Evolutionary conservation across 768 basidiomycete genomes (phyloP).

Genomic region (Russula sp.): DNA sequence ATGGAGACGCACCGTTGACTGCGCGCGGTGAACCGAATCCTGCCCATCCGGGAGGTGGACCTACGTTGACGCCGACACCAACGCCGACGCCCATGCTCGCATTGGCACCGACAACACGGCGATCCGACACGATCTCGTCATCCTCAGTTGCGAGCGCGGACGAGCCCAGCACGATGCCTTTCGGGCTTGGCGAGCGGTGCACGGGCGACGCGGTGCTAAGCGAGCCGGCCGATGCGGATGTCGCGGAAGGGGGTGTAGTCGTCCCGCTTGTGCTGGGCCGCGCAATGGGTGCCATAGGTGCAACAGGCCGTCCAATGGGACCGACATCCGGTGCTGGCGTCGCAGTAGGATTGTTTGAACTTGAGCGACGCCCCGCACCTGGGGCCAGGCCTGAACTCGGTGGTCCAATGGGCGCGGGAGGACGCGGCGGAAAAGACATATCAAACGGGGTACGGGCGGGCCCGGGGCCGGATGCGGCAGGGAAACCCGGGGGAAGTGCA

Average conservation of each 20-base stretch:
- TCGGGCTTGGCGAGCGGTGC: slow-evolving; percentile 50
- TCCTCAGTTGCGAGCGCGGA: slow-evolving; percentile 76
- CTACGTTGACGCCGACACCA: slow-evolving; percentile 6
- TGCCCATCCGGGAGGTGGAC: slow-evolving; percentile 21
- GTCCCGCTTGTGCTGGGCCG: slow-evolving; percentile 48
- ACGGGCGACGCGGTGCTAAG: slow-evolving; percentile 49
- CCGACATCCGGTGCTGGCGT: slow-evolving; percentile 42
- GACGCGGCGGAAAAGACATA: slow-evolving; percentile 44
- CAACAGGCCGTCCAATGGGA: slow-evolving; percentile 42
- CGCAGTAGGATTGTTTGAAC: slow-evolving; percentile 54
- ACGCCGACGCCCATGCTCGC: slow-evolving; percentile 2
- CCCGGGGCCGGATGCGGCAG: slow-evolving; percentile 35
- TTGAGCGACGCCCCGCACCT: slow-evolving; percentile 46
- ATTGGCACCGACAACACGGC: slow-evolving; percentile 29
- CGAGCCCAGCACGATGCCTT: slow-evolving; percentile 64
- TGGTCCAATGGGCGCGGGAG: slow-evolving; percentile 55
- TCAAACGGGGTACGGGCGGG: slow-evolving; percentile 47
- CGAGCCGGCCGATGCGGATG: slow-evolving; percentile 7
- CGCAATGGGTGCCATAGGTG: slow-evolving; percentile 69
- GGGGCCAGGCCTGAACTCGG: slow-evolving; percentile 47
- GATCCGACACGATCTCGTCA: slow-evolving; percentile 67
- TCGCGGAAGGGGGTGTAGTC: slow-evolving; percentile 50
- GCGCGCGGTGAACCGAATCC: slow-evolving; percentile 23
- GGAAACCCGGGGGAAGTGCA: slow-evolving; percentile 53
- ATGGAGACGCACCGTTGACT: slow-evolving; percentile 19